Evolutionary conservation across 2,329 filamentous ascomycete species (phyloP).

Genomic region (Pseudogymnoascus sp.): DNA sequence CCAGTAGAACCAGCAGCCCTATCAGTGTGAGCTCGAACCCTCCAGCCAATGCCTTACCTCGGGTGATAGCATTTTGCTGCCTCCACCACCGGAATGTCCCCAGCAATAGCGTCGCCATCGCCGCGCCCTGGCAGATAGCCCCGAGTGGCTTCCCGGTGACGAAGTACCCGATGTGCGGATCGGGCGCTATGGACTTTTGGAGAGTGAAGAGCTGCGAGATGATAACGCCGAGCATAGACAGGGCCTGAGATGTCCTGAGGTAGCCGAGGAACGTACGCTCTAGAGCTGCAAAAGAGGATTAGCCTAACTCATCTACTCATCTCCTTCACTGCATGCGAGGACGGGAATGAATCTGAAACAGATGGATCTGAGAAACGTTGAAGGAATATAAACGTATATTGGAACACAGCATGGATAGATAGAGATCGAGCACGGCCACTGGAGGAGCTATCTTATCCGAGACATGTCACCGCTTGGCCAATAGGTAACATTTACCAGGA

Average conservation of each 20-base stretch:
- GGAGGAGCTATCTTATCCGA: neutral
- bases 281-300: slow-evolving; percentile 46
- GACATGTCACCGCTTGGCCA: neutral
- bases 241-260: slow-evolving; percentile 60
- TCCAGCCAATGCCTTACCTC: slow-evolving; percentile 49
- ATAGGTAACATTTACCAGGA: neutral
- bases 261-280: slow-evolving; percentile 70
- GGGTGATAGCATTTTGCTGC: slow-evolving; percentile 50
- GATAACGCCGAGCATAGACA: slow-evolving; percentile 59
- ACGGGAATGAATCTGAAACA: neutral
- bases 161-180: slow-evolving; percentile 47
- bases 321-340: neutral
- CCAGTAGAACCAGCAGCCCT: slow-evolving; percentile 38
- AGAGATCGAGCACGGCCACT: slow-evolving; percentile 5
- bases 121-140: slow-evolving; percentile 34
- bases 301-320: neutral
- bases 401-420: neutral
- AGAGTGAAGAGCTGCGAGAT: slow-evolving; percentile 62
- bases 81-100: slow-evolving; percentile 54
- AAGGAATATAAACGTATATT: neutral
- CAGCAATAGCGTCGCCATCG: slow-evolving; percentile 38
- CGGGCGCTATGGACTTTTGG: slow-evolving; percentile 29
- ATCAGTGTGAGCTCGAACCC: slow-evolving; percentile 51
- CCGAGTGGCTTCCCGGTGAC: slow-evolving; percentile 53
- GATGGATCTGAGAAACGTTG: neutral